Base-by-base conservation (phyloP, 2,329 filamentous ascomycete genomes). In the Anthostomella pinea region DNA sequence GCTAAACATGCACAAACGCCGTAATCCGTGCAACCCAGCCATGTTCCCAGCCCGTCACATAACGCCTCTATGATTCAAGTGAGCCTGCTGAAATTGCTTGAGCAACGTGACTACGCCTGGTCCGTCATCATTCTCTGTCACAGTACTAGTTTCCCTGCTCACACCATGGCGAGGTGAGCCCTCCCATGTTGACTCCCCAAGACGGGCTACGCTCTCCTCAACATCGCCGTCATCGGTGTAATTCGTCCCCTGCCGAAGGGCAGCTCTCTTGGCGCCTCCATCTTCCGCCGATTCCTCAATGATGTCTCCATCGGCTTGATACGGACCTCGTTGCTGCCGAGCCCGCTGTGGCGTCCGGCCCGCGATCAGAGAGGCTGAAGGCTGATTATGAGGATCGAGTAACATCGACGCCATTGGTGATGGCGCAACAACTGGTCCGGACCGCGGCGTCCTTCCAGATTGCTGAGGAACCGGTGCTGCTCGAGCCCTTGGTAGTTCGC, bases 361-460 rank as follows among this genome's bases (percentile, higher is more conserved):
- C 2, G 65, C 64, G 22, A 68, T 58, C 5, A 66, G 65, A 8
- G 72, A 68, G 2, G 67, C 65, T 2, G 71, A 67, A 5, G 84
- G 85, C 43, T 89, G 84, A 43, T 90, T 81, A 54, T 86, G 84
- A 3, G 84, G 80, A 60, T 90, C 85, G 2, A 90, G 68, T 2
- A 90, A 69, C 47, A 86, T 77, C 1, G 84, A 88, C 13, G 80
- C 77, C 73, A 86, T 81, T 4, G 83, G 83, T 8, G 81, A 85
- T 4, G 75, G 67, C 32, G 69, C 62, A 35, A 74, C 60, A 3
- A 59, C 58, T 37, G 69, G 55, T 31, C 70, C 67, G 33, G 69
- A 68, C 15, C 67, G 66, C 5, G 70, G 64, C 3, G 68, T 68
- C 29, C 65, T 62, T 7, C 54, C 54, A 13, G 59, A 20, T 29